Conservation (phyloP, 768 basidiomycete genomes). For the Tylopilus cervinicoccineus region DNA sequence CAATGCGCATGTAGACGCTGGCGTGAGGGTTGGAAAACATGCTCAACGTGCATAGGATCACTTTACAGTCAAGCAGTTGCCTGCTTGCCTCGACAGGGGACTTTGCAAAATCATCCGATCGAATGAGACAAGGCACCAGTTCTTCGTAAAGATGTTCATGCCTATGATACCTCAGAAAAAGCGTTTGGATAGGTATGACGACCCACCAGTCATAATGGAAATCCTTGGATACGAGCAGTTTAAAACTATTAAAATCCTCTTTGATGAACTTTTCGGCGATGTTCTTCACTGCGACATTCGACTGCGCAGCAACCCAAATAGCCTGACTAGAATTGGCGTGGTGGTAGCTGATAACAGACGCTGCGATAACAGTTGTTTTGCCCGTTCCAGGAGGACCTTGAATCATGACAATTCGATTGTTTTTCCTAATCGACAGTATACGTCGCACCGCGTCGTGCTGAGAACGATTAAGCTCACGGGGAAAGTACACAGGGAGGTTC, state of each 20-base stretch:
- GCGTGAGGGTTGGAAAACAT: slow-evolving; percentile 37
- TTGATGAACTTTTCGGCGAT: slow-evolving; percentile 44
- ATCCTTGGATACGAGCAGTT: slow-evolving; percentile 41
- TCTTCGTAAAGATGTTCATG: slow-evolving; percentile 47
- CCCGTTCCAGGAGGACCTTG: slow-evolving; percentile 43
- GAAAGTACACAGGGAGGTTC: background rate
- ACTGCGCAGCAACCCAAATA: slow-evolving; percentile 44
- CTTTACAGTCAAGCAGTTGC: slow-evolving; percentile 26
- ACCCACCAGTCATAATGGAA: slow-evolving; percentile 46
- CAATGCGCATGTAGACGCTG: slow-evolving; percentile 16
- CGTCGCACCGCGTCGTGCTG: slow-evolving; percentile 27
- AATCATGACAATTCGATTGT: slow-evolving; percentile 23
- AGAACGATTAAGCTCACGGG: slow-evolving; percentile 22
- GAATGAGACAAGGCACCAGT: slow-evolving; percentile 34
- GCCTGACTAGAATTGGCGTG: slow-evolving; percentile 4
- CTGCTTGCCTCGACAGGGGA: slow-evolving; percentile 15
- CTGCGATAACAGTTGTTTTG: slow-evolving; percentile 43
- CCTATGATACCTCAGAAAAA: slow-evolving; percentile 27
- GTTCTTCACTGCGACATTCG: slow-evolving; percentile 51
- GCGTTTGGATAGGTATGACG: background rate
- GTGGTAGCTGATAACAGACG: slow-evolving; percentile 27
- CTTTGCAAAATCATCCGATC: slow-evolving; percentile 29
- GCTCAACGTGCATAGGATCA: slow-evolving; percentile 46
- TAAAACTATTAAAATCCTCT: slow-evolving; percentile 33
- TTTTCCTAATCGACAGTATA: slow-evolving; percentile 24